Base-by-base conservation (phyloP, 2,329 filamentous ascomycete species). In the Niveomyces coronatus region DNA sequence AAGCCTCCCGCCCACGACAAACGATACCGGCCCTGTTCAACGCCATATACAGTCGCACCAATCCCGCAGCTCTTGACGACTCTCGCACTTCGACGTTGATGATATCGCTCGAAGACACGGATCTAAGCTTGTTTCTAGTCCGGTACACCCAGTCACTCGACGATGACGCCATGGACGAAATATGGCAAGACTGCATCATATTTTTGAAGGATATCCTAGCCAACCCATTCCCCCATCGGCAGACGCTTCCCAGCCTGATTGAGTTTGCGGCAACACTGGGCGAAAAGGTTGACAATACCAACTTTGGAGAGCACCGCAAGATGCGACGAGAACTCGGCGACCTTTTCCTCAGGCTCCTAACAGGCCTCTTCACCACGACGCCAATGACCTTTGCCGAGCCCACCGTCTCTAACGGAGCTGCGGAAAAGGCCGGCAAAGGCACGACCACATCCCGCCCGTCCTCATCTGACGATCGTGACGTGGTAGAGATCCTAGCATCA, bases 131-230 rank as follows among this genome's bases (percentile, higher is more conserved):
- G 8, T 98, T 98, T 56, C 62, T 96, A 31, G 84, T 94, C 7
- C 84, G 91, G 45, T 98, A 98, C 57, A 82, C 87, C 1, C 76
- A 76, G 20, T 91, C 88, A 0, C 68, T 96, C 10, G 91, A 98
- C 53, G 91, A 98, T 51, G 91, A 98, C 63, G 84, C 91, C 13
- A 89, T 95, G 73, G 91, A 98, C 51, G 91, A 98, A 60, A 94
- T 98, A 34, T 98, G 91, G 91, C 72, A 79, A 28, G 89, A 98
- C 55, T 98, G 89, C 56, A 86, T 88, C 51, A 76, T 82, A 0
- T 98, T 98, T 57, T 60, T 96, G 43, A 82, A 79, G 45, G 93
- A 98, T 54, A 74, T 98, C 19, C 69, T 98, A 19, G 79, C 82
- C 17, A 98, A 98, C 53, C 93, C 91, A 1, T 86, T 98, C 52